These are phyloP conservation scores for Pythium apleroticum DNA, from an alignment of 352 stramenopile genomes.

Conservation along the genomic window DNA sequence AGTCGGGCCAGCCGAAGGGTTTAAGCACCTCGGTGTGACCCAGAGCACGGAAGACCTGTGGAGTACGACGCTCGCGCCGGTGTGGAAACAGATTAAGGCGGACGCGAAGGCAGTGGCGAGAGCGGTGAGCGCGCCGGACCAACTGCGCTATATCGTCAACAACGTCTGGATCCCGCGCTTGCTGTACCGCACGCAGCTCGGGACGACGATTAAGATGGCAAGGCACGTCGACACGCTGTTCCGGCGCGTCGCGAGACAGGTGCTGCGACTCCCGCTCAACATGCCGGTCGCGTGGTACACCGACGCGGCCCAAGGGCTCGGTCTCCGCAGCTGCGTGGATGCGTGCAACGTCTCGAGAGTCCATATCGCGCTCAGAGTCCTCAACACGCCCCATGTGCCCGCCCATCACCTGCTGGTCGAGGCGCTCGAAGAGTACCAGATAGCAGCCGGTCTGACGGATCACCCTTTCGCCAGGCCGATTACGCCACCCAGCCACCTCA, in stretches of 20 bases:
- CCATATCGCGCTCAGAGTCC: background rate
- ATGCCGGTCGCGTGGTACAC: background rate
- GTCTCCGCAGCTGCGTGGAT: background rate
- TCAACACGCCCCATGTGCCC: background rate
- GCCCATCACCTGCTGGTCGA: background rate
- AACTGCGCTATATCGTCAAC: no score
- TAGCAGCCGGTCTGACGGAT: background rate
- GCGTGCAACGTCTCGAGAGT: background rate
- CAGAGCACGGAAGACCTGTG: no score
- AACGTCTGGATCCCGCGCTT: no score
- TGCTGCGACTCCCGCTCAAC: background rate
- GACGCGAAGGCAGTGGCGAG: no score
- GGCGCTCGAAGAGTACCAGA: background rate
- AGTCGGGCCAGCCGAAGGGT: no score
- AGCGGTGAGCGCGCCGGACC: no score
- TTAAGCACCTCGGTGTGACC: no score
- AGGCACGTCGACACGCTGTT: background rate
- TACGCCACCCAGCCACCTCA: background rate
- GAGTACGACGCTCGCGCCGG: no score
- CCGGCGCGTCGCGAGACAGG: background rate
- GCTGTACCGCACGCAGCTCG: no score
- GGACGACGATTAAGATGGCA: no score
- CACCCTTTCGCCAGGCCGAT: background rate
- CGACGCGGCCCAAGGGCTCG: background rate
- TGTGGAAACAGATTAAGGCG: no score